These are phyloP conservation scores for Trichaptum fuscoviolaceum DNA, from an alignment of 768 basidiomycete genomes.

Conservation along the genomic window DNA sequence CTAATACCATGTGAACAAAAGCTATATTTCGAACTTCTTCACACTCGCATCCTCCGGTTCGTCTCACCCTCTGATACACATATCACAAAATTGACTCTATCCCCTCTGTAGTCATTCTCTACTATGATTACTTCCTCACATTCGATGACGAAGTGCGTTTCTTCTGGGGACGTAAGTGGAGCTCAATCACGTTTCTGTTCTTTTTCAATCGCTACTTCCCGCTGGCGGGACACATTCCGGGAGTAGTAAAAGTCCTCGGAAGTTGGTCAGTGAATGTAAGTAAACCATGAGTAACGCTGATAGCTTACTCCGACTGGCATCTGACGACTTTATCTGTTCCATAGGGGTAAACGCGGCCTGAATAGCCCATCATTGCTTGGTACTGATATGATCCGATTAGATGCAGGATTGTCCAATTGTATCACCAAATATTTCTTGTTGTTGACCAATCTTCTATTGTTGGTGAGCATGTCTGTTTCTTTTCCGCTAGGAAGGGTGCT, in stretches of 20 bases:
- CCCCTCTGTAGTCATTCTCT: conserved; percentile 13
- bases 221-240: conserved; percentile 15
- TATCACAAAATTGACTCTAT: neutral
- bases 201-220: conserved; percentile 17
- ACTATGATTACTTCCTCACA: conserved; percentile 18
- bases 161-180: conserved; percentile 12
- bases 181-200: conserved; percentile 6
- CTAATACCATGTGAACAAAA: neutral
- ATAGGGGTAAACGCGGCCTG: neutral
- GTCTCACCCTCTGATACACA: neutral
- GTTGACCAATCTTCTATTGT: neutral
- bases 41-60: neutral
- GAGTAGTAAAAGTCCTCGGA: conserved; percentile 7
- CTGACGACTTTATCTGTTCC: neutral
- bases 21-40: conserved; percentile 2
- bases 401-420: neutral
- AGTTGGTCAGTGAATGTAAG: neutral
- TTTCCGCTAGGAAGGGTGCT: too few species aligned
- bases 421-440: neutral
- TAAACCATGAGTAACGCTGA: too few species aligned
- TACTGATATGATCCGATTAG: neutral
- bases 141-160: conserved; percentile 14
- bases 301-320: too few species aligned
- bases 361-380: too few species aligned
- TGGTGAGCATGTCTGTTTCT: neutral